These are phyloP conservation scores for Solanum hybrid DNA, from an alignment of 305 asterid species.

Conservation along the genomic window DNA sequence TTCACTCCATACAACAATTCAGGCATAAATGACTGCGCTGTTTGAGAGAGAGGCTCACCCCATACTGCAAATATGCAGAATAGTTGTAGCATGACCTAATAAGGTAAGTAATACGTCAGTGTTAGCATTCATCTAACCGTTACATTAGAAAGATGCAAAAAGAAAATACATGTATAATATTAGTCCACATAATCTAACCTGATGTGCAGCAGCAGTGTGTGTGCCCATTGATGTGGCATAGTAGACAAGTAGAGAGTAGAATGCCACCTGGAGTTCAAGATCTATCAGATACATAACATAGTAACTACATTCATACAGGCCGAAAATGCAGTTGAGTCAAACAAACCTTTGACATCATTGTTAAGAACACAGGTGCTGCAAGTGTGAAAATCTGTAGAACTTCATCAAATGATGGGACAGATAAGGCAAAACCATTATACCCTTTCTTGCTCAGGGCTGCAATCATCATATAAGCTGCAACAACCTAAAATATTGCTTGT, in stretches of 20 bases:
- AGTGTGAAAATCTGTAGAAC: slow-evolving; percentile 61
- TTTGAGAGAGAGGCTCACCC: slow-evolving; percentile 95
- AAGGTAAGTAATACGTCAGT: slow-evolving; percentile 2
- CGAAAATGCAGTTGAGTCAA: slow-evolving; percentile 9
- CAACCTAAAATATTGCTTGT: slow-evolving; percentile 40
- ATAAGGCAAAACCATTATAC: slow-evolving; percentile 67
- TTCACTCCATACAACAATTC: slow-evolving; percentile 70
- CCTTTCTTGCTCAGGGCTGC: slow-evolving; percentile 67
- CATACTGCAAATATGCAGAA: slow-evolving; percentile 69
- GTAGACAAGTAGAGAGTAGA: slow-evolving; percentile 82
- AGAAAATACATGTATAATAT: neutral
- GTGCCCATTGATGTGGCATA: slow-evolving; percentile 86
- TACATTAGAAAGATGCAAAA: neutral
- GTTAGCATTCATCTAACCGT: neutral
- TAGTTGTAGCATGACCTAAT: slow-evolving; percentile 86
- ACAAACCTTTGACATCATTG: slow-evolving; percentile 89
- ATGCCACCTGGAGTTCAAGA: slow-evolving; percentile 44
- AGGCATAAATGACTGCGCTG: slow-evolving; percentile 92
- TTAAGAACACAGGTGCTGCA: slow-evolving; percentile 90
- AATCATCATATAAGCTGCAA: slow-evolving; percentile 91
- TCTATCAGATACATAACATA: slow-evolving; percentile 16
- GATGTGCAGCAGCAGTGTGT: slow-evolving; percentile 76
- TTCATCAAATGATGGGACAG: slow-evolving; percentile 62
- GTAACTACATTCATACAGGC: slow-evolving; percentile 6
- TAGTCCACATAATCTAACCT: slow-evolving; percentile 34